These are phyloP conservation scores for Ganoderma sinense DNA, from an alignment of 1,284 basidiomycete genomes.

Conservation along the genomic window DNA sequence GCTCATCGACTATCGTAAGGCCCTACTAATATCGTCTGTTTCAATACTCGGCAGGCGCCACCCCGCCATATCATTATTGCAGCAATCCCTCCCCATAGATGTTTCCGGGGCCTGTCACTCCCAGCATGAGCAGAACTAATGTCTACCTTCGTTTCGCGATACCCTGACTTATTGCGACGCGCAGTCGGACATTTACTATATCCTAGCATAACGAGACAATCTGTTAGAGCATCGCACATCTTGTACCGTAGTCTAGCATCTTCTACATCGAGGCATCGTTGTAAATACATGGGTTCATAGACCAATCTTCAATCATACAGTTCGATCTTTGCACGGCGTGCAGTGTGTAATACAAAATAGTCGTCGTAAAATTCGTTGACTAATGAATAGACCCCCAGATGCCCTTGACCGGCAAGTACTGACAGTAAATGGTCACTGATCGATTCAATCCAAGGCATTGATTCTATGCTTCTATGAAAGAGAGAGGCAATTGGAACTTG, in stretches of 20 bases:
- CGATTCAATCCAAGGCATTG: neutral
- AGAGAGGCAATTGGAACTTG: neutral
- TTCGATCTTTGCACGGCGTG: neutral
- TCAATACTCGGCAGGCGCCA: constrained; percentile 45
- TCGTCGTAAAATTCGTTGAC: neutral
- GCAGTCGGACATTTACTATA: constrained; percentile 59
- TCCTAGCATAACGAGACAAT: constrained; percentile 69
- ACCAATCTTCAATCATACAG: neutral
- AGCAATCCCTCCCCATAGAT: constrained; percentile 50
- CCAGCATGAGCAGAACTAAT: constrained; percentile 55
- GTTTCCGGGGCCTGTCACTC: constrained; percentile 45
- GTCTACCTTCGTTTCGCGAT: constrained; percentile 64
- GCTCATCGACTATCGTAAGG: constrained; percentile 62
- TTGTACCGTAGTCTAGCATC: constrained; percentile 56
- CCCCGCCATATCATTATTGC: constrained; percentile 40
- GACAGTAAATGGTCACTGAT: neutral
- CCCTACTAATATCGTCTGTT: constrained; percentile 55
- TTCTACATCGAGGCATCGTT: constrained; percentile 39
- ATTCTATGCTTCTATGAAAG: neutral
- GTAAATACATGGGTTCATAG: constrained; percentile 30
- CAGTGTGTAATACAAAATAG: neutral
- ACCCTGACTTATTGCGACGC: constrained; percentile 62
- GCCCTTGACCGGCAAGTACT: no score
- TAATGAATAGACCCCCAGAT: neutral
- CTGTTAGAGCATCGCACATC: constrained; percentile 69